phyloP scores from a whole-genome alignment of 2,329 filamentous ascomycete species.

The Massarina eburnea region DNA sequence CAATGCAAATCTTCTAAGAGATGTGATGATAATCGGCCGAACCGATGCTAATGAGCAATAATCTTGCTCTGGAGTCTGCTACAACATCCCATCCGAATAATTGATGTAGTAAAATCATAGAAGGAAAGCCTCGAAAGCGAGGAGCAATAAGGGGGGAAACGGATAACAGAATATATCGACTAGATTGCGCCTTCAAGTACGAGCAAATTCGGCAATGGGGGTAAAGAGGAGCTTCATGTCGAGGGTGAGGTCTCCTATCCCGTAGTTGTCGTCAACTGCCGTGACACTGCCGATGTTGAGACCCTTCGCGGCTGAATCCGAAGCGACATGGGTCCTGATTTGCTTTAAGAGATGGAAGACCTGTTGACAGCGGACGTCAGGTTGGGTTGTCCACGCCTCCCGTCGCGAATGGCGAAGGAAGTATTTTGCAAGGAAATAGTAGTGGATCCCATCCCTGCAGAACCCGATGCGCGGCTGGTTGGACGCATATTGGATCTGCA shows the following conservation, averaged over 20 bases:
- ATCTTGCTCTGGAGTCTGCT: neutral
- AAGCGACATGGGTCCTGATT: slow-evolving; percentile 61
- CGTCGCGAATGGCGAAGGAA: slow-evolving; percentile 62
- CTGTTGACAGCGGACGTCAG: slow-evolving; percentile 63
- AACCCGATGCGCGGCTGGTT: slow-evolving; percentile 67
- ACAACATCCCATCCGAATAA: neutral
- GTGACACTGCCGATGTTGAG: slow-evolving; percentile 69
- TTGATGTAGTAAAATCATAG: too few species aligned
- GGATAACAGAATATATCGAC: too few species aligned
- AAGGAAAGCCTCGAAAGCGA: too few species aligned
- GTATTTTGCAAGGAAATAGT: slow-evolving; percentile 70
- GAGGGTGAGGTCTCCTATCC: slow-evolving; percentile 63
- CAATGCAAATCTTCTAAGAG: slow-evolving; percentile 18
- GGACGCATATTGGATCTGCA: slow-evolving; percentile 66
- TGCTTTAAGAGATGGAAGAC: slow-evolving; percentile 64
- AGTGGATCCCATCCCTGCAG: slow-evolving; percentile 70
- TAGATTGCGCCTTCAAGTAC: too few species aligned
- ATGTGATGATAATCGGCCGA: slow-evolving; percentile 7
- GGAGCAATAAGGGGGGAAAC: too few species aligned
- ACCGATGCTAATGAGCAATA: slow-evolving; percentile 11
- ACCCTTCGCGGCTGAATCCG: slow-evolving; percentile 65
- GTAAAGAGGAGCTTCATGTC: slow-evolving; percentile 73
- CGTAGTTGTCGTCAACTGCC: slow-evolving; percentile 69
- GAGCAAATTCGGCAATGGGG: slow-evolving; percentile 52
- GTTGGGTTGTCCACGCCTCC: slow-evolving; percentile 56